These are phyloP conservation scores for Pythium aristosporum DNA, from an alignment of 352 stramenopile species.

Conservation along the genomic window DNA sequence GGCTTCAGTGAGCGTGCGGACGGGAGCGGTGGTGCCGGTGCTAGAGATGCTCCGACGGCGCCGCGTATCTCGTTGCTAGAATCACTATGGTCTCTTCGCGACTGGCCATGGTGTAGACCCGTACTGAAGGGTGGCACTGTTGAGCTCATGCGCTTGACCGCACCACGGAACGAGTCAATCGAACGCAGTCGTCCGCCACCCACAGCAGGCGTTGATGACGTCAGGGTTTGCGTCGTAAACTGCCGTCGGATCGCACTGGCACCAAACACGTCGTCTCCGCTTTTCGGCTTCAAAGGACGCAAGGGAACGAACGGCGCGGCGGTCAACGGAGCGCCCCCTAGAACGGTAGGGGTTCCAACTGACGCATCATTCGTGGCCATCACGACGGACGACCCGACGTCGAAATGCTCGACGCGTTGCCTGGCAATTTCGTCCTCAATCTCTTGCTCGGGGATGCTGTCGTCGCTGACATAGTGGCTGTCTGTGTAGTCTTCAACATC, in stretches of 20 bases:
- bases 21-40: background rate
- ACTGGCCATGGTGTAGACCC: background rate
- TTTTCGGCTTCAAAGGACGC: conserved; percentile 31
- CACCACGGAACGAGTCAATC: conserved; percentile 27
- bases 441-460: conserved; percentile 22
- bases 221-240: background rate
- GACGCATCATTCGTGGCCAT: background rate
- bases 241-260: conserved; percentile 3
- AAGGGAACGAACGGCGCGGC: conserved; percentile 23
- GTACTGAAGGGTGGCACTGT: background rate
- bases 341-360: background rate
- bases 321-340: background rate
- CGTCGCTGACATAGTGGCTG: conserved; percentile 22
- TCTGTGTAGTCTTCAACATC: conserved; percentile 33
- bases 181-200: conserved; percentile 18
- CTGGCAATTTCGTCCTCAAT: conserved; percentile 29
- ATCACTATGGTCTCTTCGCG: background rate
- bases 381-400: background rate
- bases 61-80: conserved; percentile 1
- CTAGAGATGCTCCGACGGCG: background rate
- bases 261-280: conserved; percentile 32
- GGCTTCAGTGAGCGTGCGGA: conserved; percentile 3
- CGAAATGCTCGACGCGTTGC: conserved; percentile 30
- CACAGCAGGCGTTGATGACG: background rate
- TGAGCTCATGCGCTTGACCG: conserved; percentile 14